These are phyloP conservation scores for Juglanconis oblonga DNA, from an alignment of 2,329 filamentous ascomycete species.

Conservation along the genomic window DNA sequence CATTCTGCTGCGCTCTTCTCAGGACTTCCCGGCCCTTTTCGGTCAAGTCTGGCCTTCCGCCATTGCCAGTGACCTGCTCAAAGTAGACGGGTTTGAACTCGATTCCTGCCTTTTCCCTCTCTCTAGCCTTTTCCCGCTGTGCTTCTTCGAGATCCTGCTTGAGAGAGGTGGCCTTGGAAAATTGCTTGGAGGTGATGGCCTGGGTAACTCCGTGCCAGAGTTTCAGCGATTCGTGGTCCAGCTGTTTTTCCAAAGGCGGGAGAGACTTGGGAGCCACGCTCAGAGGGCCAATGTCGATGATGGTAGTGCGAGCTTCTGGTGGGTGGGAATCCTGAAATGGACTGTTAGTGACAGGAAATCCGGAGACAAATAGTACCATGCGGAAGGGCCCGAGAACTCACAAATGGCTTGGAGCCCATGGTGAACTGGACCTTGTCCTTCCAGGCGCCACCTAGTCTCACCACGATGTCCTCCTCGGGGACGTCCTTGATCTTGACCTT, in stretches of 20 bases:
- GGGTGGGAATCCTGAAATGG: constrained; percentile 41
- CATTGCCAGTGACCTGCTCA: constrained; percentile 54
- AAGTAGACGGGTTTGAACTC: constrained; percentile 91
- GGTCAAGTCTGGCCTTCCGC: constrained; percentile 53
- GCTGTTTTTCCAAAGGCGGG: constrained; percentile 74
- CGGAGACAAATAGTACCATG: background rate
- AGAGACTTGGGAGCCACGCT: constrained; percentile 74
- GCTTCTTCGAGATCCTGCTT: constrained; percentile 91
- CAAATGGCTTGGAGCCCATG: constrained; percentile 56
- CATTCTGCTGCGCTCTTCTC: constrained; percentile 49
- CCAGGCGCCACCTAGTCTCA: constrained; percentile 82
- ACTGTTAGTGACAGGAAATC: constrained; percentile 10
- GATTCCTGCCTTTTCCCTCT: constrained; percentile 66
- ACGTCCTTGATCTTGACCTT: constrained; percentile 82
- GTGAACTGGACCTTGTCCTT: constrained; percentile 66
- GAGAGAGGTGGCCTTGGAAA: constrained; percentile 74
- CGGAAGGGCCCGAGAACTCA: constrained; percentile 40
- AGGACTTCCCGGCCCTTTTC: constrained; percentile 51
- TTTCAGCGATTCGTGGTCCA: constrained; percentile 83
- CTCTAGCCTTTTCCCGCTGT: constrained; percentile 80
- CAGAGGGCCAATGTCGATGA: constrained; percentile 87
- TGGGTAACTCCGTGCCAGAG: constrained; percentile 88
- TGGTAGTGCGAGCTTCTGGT: constrained; percentile 62
- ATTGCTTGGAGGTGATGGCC: constrained; percentile 82
- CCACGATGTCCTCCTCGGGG: constrained; percentile 78